A percentile compares a stretch with the other conserved stretches of the same genome.
Evolutionary conservation across 345 rosid species (phyloP).

Genomic region (Euphorbia tirucalli): DNA sequence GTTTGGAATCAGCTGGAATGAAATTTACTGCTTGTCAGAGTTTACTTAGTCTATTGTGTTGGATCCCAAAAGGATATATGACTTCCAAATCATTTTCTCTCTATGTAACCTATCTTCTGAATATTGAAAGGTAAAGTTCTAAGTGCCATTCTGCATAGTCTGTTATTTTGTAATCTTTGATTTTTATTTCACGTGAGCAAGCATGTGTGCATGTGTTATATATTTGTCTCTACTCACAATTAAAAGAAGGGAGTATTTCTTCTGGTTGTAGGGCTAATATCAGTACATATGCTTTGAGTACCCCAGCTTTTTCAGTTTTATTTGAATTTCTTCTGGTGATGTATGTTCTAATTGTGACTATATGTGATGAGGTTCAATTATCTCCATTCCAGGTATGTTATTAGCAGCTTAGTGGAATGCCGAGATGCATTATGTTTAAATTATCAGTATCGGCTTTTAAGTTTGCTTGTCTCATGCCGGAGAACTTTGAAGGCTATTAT

Average conservation of each 20-base stretch:
- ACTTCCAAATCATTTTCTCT: slow-evolving; percentile 52
- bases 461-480: slow-evolving; percentile 63
- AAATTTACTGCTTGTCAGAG: slow-evolving; percentile 53
- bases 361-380: background rate
- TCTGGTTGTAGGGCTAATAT: background rate
- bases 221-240: background rate
- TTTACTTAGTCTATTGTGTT: slow-evolving; percentile 58
- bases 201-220: slow-evolving; percentile 1
- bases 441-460: slow-evolving; percentile 42
- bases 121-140: slow-evolving; percentile 67
- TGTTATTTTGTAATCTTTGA: background rate
- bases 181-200: slow-evolving; percentile 9
- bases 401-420: slow-evolving; percentile 35
- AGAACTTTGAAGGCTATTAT: slow-evolving; percentile 61
- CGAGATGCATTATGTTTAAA: slow-evolving; percentile 30
- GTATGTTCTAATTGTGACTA: background rate
- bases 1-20: slow-evolving; percentile 18
- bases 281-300: background rate
- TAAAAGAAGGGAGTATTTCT: background rate
- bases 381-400: slow-evolving; percentile 42
- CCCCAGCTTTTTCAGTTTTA: background rate
- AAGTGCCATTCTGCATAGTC: background rate
- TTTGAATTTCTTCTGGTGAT: background rate
- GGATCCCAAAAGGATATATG: slow-evolving; percentile 76
- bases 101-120: slow-evolving; percentile 50